These are phyloP conservation scores for Plectranthus barbatus DNA, from an alignment of 257 asterid genomes.

Conservation along the genomic window DNA sequence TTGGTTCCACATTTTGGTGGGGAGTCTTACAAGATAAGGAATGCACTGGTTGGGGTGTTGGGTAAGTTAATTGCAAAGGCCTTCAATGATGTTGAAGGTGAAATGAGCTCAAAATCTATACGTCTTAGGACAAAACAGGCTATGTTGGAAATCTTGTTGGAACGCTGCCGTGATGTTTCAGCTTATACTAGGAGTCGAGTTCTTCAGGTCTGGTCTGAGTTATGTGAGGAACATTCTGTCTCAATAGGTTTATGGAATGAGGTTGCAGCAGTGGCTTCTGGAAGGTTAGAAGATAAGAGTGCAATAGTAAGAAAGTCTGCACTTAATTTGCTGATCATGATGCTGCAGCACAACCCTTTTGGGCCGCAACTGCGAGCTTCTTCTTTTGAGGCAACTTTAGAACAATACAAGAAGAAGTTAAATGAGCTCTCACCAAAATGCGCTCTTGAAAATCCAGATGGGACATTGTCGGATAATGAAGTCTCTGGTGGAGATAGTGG, in stretches of 20 bases:
- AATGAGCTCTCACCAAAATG: conserved; percentile 54
- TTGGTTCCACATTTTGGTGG: conserved; percentile 95
- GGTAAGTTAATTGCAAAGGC: conserved; percentile 87
- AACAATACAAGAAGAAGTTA: conserved; percentile 82
- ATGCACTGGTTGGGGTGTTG: conserved; percentile 86
- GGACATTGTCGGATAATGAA: conserved; percentile 35
- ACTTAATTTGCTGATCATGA: conserved; percentile 77
- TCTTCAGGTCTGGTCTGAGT: conserved; percentile 96
- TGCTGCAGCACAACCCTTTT: conserved; percentile 97
- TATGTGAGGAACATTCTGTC: conserved; percentile 85
- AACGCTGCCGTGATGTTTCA: conserved; percentile 92
- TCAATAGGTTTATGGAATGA: conserved; percentile 98
- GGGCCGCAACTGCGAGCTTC: conserved; percentile 87
- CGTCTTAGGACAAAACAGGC: conserved; percentile 94
- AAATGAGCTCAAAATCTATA: conserved; percentile 66
- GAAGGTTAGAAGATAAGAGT: conserved; percentile 93
- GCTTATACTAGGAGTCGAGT: conserved; percentile 97
- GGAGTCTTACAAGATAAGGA: conserved; percentile 92
- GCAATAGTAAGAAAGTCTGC: conserved; percentile 98
- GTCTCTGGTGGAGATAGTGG: conserved; percentile 47
- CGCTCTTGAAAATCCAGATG: conserved; percentile 32
- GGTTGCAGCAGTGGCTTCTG: conserved; percentile 86
- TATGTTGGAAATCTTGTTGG: conserved; percentile 90
- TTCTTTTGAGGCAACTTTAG: conserved; percentile 93
- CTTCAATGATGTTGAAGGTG: conserved; percentile 74